A percentile compares a stretch with the other conserved stretches of the same genome.
phyloP scores from a whole-genome alignment of 331 rosid genomes.

The Cydonia oblonga region DNA sequence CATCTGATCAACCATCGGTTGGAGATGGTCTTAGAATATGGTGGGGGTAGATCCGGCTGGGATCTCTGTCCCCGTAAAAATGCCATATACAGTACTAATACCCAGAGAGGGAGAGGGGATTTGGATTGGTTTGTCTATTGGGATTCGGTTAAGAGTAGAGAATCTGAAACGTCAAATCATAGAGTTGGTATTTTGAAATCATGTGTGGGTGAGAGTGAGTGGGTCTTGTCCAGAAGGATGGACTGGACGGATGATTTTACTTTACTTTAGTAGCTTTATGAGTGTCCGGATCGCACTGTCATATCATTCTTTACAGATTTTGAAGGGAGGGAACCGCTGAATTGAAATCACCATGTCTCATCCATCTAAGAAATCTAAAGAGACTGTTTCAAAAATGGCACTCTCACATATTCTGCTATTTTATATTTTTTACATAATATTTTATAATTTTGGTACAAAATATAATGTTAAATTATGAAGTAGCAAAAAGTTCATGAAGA shows the following conservation, averaged over 20 bases:
- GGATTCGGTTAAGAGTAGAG: constrained; percentile 34
- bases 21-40: too few relatives aligned
- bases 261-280: neutral
- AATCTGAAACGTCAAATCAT: constrained; percentile 84
- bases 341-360: neutral
- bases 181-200: constrained; percentile 29
- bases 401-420: too few relatives aligned
- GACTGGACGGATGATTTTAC: neutral
- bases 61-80: neutral
- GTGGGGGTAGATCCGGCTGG: too few relatives aligned
- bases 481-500: too few relatives aligned
- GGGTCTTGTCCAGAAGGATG: constrained; percentile 10
- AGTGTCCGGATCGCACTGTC: neutral
- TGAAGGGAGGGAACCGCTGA: neutral
- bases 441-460: too few relatives aligned
- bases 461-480: too few relatives aligned
- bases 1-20: too few relatives aligned
- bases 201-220: constrained; percentile 22
- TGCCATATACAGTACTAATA: neutral
- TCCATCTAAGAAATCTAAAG: neutral
- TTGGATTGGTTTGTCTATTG: constrained; percentile 6
- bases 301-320: neutral
- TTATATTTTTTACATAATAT: too few relatives aligned
- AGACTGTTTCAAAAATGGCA: too few relatives aligned
- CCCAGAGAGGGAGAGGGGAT: neutral